Base-by-base conservation (phyloP, 495 filamentous ascomycete species). In the Neurospora intermedia region DNA sequence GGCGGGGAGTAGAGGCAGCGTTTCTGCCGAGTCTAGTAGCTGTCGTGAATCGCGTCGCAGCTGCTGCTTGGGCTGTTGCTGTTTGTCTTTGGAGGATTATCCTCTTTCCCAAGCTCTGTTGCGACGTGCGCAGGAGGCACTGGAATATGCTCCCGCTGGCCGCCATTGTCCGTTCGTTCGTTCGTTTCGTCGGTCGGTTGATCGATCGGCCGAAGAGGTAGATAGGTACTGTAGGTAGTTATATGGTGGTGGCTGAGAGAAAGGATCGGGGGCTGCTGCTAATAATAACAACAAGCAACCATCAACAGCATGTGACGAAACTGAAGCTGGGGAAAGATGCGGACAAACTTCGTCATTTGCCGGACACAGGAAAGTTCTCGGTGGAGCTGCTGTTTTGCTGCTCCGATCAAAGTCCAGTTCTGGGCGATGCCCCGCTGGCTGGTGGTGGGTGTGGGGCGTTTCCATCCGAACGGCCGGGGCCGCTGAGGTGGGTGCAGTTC, bases 321-420 rank as follows among this genome's bases (percentile, higher is more conserved):
- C 13, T 31, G 54, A 16, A 62, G 54, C 54, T 62, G 13, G 54
- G 23, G 54, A 62, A 62, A 31, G 54, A 15, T 59, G 48, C 54
- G 13, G 23, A 62, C 54, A 23, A 31, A 31, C 54, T 62, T 62
- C 54, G 54, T 62, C 54, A 48, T 54, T 54, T 31, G 46, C 46
- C 46, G 20, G 46, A n/a, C 43, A 31, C 40, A 48, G 69, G 69
- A 71, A 71, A 71, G 69, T 18, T 71, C 41, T 45, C 40, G 69
- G 69, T 43, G 18, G 69, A 45, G 41, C 40, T 71, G 43, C 69
- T 41, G 69, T 71, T 45, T 45, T 31, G 69, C 41, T 31, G 69
- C 41, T 69, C 35, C 76, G 79, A 62, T 70, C 74, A 38, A 74
- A 74, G 41, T 80, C 78, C 66, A 74, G 41, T 80, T 79, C 66